These are phyloP conservation scores for Exophiala oligosperma DNA, from an alignment of 2,329 filamentous ascomycete genomes.

Conservation along the genomic window DNA sequence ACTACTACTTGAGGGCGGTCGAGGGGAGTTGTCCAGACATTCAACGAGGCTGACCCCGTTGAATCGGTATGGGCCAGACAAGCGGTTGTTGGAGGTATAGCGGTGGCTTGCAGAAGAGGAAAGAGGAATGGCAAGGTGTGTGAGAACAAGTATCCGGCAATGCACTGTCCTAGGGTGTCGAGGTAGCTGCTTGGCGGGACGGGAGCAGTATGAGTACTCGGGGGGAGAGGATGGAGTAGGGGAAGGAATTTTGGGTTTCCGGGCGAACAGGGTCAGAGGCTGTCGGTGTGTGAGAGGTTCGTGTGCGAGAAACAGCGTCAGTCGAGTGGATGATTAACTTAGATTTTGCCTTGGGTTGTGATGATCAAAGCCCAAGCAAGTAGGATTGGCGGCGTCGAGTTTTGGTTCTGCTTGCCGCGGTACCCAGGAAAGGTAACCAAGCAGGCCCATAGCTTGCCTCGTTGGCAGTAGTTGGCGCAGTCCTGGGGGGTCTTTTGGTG, in stretches of 20 bases:
- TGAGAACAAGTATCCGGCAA: not conserved
- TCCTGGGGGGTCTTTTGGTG: not conserved
- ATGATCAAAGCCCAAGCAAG: slow-evolving; percentile 14
- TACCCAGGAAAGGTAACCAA: not conserved
- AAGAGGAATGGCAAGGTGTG: not conserved
- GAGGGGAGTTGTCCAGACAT: slow-evolving; percentile 9
- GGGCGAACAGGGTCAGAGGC: not conserved
- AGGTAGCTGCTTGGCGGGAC: not conserved
- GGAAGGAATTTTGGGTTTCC: not conserved
- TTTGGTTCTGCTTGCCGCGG: slow-evolving; percentile 1
- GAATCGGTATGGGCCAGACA: slow-evolving; percentile 1
- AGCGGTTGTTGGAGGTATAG: not conserved
- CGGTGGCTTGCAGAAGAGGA: not conserved
- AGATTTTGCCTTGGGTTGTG: slow-evolving; percentile 5
- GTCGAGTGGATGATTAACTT: slow-evolving; percentile 5
- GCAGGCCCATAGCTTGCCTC: not conserved
- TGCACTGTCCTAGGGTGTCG: not conserved
- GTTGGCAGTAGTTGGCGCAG: not conserved
- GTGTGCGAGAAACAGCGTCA: not conserved
- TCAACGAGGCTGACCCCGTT: slow-evolving; percentile 3
- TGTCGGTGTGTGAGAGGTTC: not conserved
- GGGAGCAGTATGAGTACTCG: not conserved
- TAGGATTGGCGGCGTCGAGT: slow-evolving; percentile 4
- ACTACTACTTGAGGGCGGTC: slow-evolving; percentile 16
- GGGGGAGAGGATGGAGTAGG: too few species aligned